Conservation (phyloP, 148 eudicot species). For the Hydrangea macrophylla region DNA sequence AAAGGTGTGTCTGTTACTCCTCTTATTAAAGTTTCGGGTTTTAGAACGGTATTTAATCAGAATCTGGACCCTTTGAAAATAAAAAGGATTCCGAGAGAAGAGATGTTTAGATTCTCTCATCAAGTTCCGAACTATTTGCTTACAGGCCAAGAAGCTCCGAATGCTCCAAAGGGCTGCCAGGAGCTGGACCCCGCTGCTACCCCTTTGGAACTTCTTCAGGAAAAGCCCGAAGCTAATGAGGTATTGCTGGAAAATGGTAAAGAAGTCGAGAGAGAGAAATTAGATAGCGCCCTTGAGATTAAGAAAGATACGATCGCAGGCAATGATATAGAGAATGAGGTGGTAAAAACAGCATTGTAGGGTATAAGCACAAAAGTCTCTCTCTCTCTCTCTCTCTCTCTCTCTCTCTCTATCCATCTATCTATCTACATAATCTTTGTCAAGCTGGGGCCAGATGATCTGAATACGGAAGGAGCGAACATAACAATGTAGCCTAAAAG, state of each 20-base stretch:
- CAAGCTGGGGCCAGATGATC: no score
- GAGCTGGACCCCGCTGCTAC: conserved; percentile 66
- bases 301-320: conserved; percentile 2
- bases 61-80: conserved; percentile 25
- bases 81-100: conserved; percentile 41
- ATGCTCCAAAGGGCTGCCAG: conserved; percentile 42
- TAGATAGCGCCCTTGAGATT: background rate
- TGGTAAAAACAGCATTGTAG: no score
- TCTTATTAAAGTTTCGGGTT: conserved; percentile 47
- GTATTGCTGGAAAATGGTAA: conserved; percentile 6
- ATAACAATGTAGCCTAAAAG: conserved; percentile 13
- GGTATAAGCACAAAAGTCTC: no score
- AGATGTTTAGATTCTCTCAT: conserved; percentile 61
- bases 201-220: conserved; percentile 43
- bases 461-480: background rate
- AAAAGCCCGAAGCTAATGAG: conserved; percentile 19
- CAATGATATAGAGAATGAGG: background rate
- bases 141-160: conserved; percentile 41
- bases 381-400: no score
- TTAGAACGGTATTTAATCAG: conserved; percentile 38
- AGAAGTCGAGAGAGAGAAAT: background rate
- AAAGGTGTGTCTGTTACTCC: conserved; percentile 40
- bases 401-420: no score
- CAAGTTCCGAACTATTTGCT: conserved; percentile 48
- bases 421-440: no score